Evolutionary conservation across 2,329 filamentous ascomycete species (phyloP).

Genomic region (Colletotrichum scovillei): DNA sequence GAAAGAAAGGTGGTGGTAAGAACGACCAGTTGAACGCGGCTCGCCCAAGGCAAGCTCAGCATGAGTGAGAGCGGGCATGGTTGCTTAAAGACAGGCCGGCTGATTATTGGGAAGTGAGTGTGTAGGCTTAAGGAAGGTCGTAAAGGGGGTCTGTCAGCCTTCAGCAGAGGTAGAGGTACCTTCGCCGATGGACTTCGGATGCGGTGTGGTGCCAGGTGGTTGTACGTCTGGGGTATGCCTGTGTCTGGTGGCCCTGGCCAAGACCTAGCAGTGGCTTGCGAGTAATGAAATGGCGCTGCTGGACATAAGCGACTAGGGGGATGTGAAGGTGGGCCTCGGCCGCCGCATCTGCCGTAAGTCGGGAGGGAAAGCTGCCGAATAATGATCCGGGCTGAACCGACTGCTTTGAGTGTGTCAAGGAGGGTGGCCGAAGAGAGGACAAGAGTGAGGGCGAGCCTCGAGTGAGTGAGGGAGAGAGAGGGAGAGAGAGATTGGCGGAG

Average conservation of each 20-base stretch:
- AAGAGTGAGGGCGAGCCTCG: neutral
- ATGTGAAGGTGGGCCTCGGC: constrained; percentile 33
- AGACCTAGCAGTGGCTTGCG: constrained; percentile 35
- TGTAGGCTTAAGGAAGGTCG: constrained; percentile 37
- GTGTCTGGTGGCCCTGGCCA: constrained; percentile 28
- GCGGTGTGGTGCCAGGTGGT: constrained; percentile 23
- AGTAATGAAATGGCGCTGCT: constrained; percentile 37
- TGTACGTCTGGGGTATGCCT: constrained; percentile 37
- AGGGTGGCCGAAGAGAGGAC: neutral
- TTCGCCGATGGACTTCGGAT: constrained; percentile 21
- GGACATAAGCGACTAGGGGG: constrained; percentile 35
- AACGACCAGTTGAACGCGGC: constrained; percentile 31
- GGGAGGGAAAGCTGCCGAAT: constrained; percentile 22
- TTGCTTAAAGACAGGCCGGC: constrained; percentile 43
- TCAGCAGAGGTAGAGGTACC: constrained; percentile 30
- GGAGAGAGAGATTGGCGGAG: neutral
- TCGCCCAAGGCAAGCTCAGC: constrained; percentile 42
- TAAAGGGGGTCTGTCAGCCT: constrained; percentile 21
- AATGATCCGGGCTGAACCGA: constrained; percentile 22
- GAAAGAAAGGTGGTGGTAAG: constrained; percentile 26
- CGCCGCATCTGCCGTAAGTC: constrained; percentile 32
- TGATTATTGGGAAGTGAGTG: constrained; percentile 44
- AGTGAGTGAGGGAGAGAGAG: neutral
- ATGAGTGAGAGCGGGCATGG: constrained; percentile 50
- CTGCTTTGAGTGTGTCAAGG: neutral